Percentiles rank a stretch among this genome's conserved stretches.
Evolutionary conservation across 495 filamentous ascomycete genomes (phyloP).

Genomic region (Neurospora africana): DNA sequence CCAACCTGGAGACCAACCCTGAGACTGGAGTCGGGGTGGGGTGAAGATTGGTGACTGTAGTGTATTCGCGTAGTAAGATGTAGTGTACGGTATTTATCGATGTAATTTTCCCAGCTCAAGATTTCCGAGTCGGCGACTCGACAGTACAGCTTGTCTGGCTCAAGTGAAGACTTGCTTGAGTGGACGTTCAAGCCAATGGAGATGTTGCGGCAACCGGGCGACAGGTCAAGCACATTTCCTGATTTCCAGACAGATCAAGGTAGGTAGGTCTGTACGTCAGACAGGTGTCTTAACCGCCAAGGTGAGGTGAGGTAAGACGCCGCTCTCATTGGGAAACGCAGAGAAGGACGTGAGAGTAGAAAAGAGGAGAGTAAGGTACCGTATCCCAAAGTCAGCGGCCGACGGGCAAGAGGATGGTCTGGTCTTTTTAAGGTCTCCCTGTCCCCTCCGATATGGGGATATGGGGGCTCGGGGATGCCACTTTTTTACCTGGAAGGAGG

Average conservation of each 20-base stretch:
- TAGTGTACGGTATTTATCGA: neutral
- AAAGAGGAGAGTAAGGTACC: neutral
- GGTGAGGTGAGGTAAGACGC: neutral
- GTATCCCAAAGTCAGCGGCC: constrained; percentile 12
- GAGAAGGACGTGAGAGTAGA: neutral
- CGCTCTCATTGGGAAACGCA: neutral
- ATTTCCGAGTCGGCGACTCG: neutral
- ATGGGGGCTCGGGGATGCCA: neutral
- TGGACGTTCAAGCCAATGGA: neutral
- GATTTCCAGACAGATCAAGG: neutral
- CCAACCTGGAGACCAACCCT: neutral
- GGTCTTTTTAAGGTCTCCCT: constrained; percentile 3
- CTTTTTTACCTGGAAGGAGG: neutral
- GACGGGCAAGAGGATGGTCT: constrained; percentile 18
- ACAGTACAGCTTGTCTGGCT: neutral
- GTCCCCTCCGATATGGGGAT: neutral
- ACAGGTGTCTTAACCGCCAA: neutral
- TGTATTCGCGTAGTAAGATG: neutral
- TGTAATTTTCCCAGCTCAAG: neutral
- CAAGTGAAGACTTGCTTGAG: neutral
- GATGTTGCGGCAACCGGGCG: neutral
- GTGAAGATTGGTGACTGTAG: neutral
- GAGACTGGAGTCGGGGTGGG: neutral
- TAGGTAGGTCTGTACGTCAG: neutral
- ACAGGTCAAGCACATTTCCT: neutral